Evolutionary conservation across 176 grass and related monocot species (phyloP).

Genomic region (Phragmites australis): DNA sequence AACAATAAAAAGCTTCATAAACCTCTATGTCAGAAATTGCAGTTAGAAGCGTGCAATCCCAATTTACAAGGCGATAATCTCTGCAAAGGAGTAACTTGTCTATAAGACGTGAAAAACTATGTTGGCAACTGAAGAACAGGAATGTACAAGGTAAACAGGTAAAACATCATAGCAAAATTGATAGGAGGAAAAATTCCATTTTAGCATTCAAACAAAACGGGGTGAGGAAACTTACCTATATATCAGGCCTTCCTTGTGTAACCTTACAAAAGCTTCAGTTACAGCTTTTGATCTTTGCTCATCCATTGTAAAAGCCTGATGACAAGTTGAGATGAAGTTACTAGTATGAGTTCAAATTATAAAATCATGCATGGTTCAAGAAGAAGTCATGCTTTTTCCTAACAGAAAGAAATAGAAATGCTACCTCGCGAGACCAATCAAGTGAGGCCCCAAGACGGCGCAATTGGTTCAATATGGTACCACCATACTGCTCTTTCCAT

Average conservation of each 20-base stretch:
- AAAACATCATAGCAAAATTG: not conserved
- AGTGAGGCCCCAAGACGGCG: conserved; percentile 86
- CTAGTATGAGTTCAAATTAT: not conserved
- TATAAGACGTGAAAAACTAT: not conserved
- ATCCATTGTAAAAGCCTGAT: conserved; percentile 98
- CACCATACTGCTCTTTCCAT: conserved; percentile 90
- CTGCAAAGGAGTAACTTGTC: conserved; percentile 44
- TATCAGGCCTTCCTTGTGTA: conserved; percentile 77
- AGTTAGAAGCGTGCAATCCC: conserved; percentile 90
- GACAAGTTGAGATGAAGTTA: conserved; percentile 35
- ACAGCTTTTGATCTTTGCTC: conserved; percentile 80
- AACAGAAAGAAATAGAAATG: conserved; percentile 29
- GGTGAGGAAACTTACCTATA: conserved; percentile 66
- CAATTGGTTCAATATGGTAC: conserved; percentile 82
- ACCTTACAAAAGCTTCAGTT: conserved; percentile 87
- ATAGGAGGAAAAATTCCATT: conserved; percentile 6
- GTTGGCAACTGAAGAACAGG: not conserved
- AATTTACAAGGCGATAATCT: conserved; percentile 88
- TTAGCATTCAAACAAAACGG: conserved; percentile 26
- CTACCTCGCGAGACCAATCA: conserved; percentile 91
- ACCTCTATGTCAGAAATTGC: conserved; percentile 98
- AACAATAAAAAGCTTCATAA: conserved; percentile 20
- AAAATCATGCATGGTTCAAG: conserved; percentile 7
- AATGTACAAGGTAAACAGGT: not conserved
- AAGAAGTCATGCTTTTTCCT: not conserved